phyloP scores from a whole-genome alignment of 176 grass and related monocot species.

The Triticum turgidum region DNA sequence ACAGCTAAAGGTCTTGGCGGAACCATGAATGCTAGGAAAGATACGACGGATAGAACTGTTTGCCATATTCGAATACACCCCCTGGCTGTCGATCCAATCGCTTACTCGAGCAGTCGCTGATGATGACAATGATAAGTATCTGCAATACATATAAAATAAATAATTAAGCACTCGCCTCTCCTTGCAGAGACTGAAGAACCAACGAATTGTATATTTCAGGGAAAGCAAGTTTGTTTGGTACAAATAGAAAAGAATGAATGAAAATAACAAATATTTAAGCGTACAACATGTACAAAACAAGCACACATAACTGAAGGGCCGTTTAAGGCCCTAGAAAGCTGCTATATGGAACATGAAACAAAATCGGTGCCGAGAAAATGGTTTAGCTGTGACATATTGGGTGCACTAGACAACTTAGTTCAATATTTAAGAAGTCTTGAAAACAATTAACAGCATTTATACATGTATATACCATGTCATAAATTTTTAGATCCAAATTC shows the following conservation, averaged over 20 bases:
- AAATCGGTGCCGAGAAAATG: background rate
- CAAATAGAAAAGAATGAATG: background rate
- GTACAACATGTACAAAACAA: background rate
- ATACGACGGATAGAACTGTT: slow-evolving; percentile 55
- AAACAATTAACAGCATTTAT: too few species aligned
- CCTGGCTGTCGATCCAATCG: slow-evolving; percentile 62
- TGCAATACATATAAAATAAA: background rate
- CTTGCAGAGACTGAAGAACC: background rate
- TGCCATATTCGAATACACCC: slow-evolving; percentile 32
- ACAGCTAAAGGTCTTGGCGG: slow-evolving; percentile 42
- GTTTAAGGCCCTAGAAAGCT: background rate
- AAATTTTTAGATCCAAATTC: too few species aligned
- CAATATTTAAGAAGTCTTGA: too few species aligned
- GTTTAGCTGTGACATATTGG: background rate
- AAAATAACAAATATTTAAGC: background rate
- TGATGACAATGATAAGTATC: slow-evolving; percentile 78
- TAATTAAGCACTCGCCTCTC: background rate
- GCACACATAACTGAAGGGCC: background rate
- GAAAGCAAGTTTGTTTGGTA: background rate
- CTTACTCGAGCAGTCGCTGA: slow-evolving; percentile 70
- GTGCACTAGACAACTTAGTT: too few species aligned
- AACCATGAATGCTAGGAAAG: slow-evolving; percentile 71
- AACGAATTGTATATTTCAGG: background rate
- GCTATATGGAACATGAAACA: background rate
- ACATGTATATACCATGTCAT: too few species aligned